Evolutionary conservation across 2,329 filamentous ascomycete genomes (phyloP).

Genomic region (Geosmithia flava): DNA sequence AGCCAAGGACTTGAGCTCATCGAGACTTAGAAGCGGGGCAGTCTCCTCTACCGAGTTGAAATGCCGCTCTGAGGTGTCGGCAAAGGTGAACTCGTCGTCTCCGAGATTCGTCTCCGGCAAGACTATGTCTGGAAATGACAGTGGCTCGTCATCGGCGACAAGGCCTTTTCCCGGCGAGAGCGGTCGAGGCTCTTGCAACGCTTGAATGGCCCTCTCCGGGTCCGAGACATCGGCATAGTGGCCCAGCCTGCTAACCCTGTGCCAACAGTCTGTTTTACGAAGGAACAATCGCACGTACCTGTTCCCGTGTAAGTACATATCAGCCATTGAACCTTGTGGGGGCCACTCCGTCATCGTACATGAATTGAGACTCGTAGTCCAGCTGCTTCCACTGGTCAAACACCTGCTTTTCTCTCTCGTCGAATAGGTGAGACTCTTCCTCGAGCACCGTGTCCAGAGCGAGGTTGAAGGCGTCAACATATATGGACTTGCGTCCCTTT

Average conservation of each 20-base stretch:
- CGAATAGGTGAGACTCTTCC: conserved; percentile 80
- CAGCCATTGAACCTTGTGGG: not conserved
- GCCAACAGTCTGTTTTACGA: conserved; percentile 84
- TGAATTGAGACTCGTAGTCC: conserved; percentile 76
- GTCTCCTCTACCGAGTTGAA: conserved; percentile 77
- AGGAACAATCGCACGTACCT: conserved; percentile 90
- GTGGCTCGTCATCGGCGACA: conserved; percentile 5
- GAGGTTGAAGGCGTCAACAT: conserved; percentile 94
- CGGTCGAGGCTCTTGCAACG: conserved; percentile 44
- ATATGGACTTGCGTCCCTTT: conserved; percentile 75
- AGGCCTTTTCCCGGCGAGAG: conserved; percentile 32
- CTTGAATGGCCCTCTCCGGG: conserved; percentile 49
- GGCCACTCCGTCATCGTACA: conserved; percentile 40
- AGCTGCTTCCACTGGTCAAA: conserved; percentile 66
- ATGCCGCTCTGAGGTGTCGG: conserved; percentile 60
- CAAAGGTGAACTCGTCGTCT: conserved; percentile 55
- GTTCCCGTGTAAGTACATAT: conserved; percentile 3
- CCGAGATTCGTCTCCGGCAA: conserved; percentile 33
- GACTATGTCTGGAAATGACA: conserved; percentile 14
- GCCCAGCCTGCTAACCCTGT: conserved; percentile 63
- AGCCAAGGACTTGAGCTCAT: conserved; percentile 74
- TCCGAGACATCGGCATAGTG: conserved; percentile 79
- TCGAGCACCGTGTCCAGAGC: conserved; percentile 80
- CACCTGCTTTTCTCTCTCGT: conserved; percentile 62
- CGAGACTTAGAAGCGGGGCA: conserved; percentile 66